These are phyloP conservation scores for Podospora pseudopauciseta DNA, from an alignment of 495 filamentous ascomycete species.

Conservation along the genomic window DNA sequence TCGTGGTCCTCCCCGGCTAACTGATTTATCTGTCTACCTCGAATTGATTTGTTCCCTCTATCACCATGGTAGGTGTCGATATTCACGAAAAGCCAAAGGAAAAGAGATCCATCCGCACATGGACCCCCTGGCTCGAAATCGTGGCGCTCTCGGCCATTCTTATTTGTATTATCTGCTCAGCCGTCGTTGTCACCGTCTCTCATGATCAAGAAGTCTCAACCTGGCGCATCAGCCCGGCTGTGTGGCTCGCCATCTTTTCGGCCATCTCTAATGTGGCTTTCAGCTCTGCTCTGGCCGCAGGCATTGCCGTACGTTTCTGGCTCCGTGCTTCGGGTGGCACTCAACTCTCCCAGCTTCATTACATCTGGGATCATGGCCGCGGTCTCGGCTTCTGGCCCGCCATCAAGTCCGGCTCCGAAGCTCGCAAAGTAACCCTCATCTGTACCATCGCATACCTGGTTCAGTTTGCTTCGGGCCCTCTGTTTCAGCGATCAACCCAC, in stretches of 20 bases:
- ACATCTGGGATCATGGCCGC: conserved; percentile 22
- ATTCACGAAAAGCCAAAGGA: neutral
- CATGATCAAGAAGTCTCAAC: conserved; percentile 5
- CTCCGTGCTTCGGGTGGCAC: conserved; percentile 6
- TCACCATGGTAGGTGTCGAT: neutral
- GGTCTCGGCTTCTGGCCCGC: conserved; percentile 14
- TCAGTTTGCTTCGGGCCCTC: conserved; percentile 15
- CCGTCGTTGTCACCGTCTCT: conserved; percentile 12
- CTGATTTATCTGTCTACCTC: neutral
- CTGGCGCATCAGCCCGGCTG: conserved; percentile 16
- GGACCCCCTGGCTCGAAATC: conserved; percentile 11
- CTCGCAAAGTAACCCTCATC: conserved; percentile 14
- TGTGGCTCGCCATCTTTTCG: conserved; percentile 21
- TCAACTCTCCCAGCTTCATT: conserved; percentile 19
- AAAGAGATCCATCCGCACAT: neutral
- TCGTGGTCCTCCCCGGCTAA: neutral
- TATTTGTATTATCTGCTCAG: conserved; percentile 1
- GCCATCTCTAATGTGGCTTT: conserved; percentile 16
- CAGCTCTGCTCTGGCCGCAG: conserved; percentile 17
- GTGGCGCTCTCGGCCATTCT: conserved; percentile 5
- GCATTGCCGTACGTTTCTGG: conserved; percentile 22
- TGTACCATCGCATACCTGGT: conserved; percentile 11
- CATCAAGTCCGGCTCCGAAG: conserved; percentile 15
- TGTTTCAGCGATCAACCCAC: conserved; percentile 16
- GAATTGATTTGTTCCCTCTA: neutral